Base-by-base conservation (phyloP, 257 asterid species). In the Gentiana macrophylla region DNA sequence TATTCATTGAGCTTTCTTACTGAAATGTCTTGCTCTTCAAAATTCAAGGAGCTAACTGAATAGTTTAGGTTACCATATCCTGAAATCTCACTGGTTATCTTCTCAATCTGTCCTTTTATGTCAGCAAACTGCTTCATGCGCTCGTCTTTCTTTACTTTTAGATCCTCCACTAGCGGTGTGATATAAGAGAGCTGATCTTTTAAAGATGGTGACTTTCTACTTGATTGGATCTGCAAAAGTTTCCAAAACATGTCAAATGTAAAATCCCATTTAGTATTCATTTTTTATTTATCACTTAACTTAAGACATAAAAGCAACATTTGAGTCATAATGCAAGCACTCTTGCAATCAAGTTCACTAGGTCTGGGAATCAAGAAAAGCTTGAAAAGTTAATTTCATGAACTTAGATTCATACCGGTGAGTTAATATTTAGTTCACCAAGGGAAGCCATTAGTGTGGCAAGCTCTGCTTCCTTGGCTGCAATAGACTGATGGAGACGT, bases 381-480 rank as follows among this genome's bases (percentile, higher is more conserved):
- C 53, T 24, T 24, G 4, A 49, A 56, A 33, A 41, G 45, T 36
- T 10, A 38, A 53, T 11, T 47, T 57, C 11, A 52, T 15, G 60
- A 50, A 57, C 34, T 10, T 5, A 44, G 3, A 36, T 12, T 12
- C 12, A 51, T 84, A 90, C 98, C 77, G 72, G 86, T 10, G 80
- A 83, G 57, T 66, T 79, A 50, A 64, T 63, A 65, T 71, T 75
- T 62, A 62, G 62, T 63, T 91, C 94, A 37, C 95, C 98, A 13
- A 91, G 95, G 60, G 90, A 75, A 62, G 98, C 98, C 86, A 77
- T 72, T 15, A 91, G 89, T 62, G 84, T 84, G 12, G 94, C 85
- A 50, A 88, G 74, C 78, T 91, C 98, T 36, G 98, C 96, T 74
- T 91, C 98, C 72, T 73, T 83, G 62, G 97, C 84, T 50, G 86